These are phyloP conservation scores for Lotus japonicus DNA, from an alignment of 306 rosid species.

Conservation along the genomic window DNA sequence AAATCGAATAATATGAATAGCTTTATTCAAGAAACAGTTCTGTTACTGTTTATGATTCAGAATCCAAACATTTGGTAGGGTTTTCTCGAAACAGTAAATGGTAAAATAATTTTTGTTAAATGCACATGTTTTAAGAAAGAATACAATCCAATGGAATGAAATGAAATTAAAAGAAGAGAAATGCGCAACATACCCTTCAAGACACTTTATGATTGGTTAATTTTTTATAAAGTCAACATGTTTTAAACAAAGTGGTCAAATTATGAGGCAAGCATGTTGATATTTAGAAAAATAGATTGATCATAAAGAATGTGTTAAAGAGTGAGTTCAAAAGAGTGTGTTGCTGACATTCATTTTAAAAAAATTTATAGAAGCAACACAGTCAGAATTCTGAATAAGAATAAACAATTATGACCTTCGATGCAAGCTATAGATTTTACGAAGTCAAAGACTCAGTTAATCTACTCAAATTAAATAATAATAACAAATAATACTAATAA, in stretches of 20 bases:
- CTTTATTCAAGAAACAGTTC: not conserved
- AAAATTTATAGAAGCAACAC: not conserved
- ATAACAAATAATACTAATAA: not conserved
- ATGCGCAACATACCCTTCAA: no score
- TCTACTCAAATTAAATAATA: conserved; percentile 15
- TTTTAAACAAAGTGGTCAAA: no score
- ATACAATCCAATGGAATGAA: not conserved
- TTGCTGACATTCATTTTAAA: not conserved
- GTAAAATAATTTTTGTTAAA: conserved; percentile 2
- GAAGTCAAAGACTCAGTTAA: not conserved
- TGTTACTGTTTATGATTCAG: not conserved
- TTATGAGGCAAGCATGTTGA: no score
- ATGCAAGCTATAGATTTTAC: not conserved
- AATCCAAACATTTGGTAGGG: not conserved
- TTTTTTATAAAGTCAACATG: no score
- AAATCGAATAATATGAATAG: not conserved
- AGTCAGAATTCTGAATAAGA: not conserved
- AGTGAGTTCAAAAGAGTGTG: no score
- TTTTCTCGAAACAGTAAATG: not conserved
- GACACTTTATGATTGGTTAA: no score
- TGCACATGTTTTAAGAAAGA: not conserved
- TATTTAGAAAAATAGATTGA: no score
- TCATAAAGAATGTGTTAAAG: no score
- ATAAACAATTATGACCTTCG: not conserved
- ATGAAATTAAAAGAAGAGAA: not conserved